Evolutionary conservation across 1,139 yeast species (phyloP), one percentile per base, ranked within the genome.

Genomic region (Chernovozyma sophiae-reginae): DNA sequence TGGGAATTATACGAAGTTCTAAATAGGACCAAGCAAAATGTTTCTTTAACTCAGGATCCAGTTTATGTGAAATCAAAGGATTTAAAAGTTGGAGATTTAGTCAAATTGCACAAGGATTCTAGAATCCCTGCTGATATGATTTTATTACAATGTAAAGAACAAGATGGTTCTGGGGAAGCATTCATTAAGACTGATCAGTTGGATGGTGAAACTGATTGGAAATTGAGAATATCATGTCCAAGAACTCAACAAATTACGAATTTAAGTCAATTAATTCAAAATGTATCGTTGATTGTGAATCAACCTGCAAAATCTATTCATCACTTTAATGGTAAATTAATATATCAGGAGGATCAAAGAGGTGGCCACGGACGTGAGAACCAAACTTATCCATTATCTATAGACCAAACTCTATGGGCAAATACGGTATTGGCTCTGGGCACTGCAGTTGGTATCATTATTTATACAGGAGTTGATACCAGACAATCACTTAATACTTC

Each of bases 151-250:
- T 81, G 96, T 0, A 81, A 90, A 34, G 97, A 90, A 52, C 56
- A 62, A 14, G 72, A 65, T 32, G 56, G 58, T 5, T 72, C 75
- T 7, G 98, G 97, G 4, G 99, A 92, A 56, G 77, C 92, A 1
- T 94, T 94, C 53, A 86, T 94, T 46, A 85, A 95, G 51, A 94
- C 99, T 0, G 99, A 94, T 64, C 99, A 94, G 59, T 68, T 94
- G 37, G 99, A 94, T 58, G 99, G 99, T 51, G 99, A 94, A 58
- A 94, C 99, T 8, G 99, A 94, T 62, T 94, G 99, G 99, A 94
- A 94, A 57, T 68, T 94, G 39, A 69, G 96, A 48, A 66, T 86
- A 24, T 94, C 97, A 0, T 73, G 80, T 37, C 74, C 80, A 8
- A 55, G 79, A 22, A 86, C 97, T 0, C 97, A 92, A 59, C 51